Conservation (phyloP, 2,329 filamentous ascomycete species). For the Harringtonia aguacate region DNA sequence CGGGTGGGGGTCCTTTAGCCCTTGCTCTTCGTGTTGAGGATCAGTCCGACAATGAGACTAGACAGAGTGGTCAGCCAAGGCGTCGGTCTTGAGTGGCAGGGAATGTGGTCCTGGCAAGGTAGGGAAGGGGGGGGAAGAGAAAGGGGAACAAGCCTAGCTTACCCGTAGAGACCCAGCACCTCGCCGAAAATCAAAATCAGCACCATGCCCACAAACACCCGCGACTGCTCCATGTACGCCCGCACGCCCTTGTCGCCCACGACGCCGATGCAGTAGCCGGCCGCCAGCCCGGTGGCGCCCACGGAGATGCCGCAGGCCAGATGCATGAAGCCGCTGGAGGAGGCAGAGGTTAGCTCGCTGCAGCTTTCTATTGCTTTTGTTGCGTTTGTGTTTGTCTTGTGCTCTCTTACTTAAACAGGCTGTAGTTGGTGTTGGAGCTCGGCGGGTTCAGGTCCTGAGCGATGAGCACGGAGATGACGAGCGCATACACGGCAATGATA, state of each 20-base stretch:
- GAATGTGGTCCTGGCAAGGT: too few species aligned
- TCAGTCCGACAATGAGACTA: slow-evolving; percentile 84
- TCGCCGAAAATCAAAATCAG: slow-evolving; percentile 97
- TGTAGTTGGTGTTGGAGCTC: slow-evolving; percentile 56
- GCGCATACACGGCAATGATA: slow-evolving; percentile 96
- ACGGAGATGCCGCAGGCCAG: slow-evolving; percentile 84
- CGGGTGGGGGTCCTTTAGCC: slow-evolving; percentile 27
- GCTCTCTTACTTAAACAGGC: slow-evolving; percentile 62
- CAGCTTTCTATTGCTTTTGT: background rate
- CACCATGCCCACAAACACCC: slow-evolving; percentile 97
- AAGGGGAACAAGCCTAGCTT: slow-evolving; percentile 22
- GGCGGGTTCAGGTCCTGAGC: slow-evolving; percentile 73
- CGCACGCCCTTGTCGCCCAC: slow-evolving; percentile 92
- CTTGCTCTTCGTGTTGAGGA: slow-evolving; percentile 80
- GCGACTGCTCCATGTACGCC: slow-evolving; percentile 90
- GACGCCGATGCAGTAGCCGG: slow-evolving; percentile 91
- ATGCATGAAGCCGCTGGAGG: slow-evolving; percentile 74
- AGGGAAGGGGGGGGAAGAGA: background rate
- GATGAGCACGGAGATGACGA: slow-evolving; percentile 94
- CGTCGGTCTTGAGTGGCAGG: too few species aligned
- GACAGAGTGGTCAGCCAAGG: slow-evolving; percentile 8
- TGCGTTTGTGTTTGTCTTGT: too few species aligned
- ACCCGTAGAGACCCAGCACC: slow-evolving; percentile 95
- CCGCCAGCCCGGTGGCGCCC: slow-evolving; percentile 83
- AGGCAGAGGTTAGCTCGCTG: slow-evolving; percentile 10